Percentiles rank a stretch among this genome's conserved stretches.
These are phyloP conservation scores for Podila minutissima DNA, from an alignment of 192 early-diverging fungal genomes.

Conservation along the genomic window DNA sequence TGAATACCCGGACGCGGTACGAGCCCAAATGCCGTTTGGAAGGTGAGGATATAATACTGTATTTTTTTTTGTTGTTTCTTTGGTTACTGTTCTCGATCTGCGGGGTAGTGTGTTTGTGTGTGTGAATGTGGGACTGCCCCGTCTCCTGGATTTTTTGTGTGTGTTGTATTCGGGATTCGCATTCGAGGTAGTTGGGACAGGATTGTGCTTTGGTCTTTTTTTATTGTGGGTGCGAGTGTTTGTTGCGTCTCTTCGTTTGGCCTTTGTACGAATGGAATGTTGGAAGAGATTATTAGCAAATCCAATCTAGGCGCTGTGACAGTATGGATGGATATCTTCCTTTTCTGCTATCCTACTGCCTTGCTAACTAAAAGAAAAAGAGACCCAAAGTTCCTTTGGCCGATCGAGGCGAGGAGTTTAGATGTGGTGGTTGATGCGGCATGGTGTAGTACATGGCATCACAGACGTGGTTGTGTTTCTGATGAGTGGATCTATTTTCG, in stretches of 20 bases:
- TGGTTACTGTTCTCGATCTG: not conserved
- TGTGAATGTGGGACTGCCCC: not conserved
- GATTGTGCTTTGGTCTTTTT: too few species aligned
- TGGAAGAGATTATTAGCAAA: conserved; percentile 2
- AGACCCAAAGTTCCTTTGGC: too few species aligned
- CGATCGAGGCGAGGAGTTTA: too few species aligned
- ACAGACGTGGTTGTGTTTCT: not conserved
- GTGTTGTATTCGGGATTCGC: too few species aligned
- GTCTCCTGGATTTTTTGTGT: not conserved
- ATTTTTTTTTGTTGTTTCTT: not conserved
- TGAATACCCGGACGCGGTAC: conserved; percentile 6
- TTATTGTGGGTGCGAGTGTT: too few species aligned
- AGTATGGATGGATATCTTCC: not conserved
- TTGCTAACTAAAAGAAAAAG: too few species aligned
- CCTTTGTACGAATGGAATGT: not conserved
- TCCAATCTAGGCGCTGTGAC: not conserved
- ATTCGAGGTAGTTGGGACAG: too few species aligned
- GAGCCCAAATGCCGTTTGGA: conserved; percentile 32
- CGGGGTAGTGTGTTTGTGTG: not conserved
- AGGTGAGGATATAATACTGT: conserved; percentile 17
- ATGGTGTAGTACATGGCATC: too few species aligned
- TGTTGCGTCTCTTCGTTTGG: too few species aligned
- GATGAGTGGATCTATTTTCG: not conserved
- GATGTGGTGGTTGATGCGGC: too few species aligned
- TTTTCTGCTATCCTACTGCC: not conserved